These are phyloP conservation scores for Macrophomina phaseolina DNA, from an alignment of 2,329 filamentous ascomycete species.

Conservation along the genomic window DNA sequence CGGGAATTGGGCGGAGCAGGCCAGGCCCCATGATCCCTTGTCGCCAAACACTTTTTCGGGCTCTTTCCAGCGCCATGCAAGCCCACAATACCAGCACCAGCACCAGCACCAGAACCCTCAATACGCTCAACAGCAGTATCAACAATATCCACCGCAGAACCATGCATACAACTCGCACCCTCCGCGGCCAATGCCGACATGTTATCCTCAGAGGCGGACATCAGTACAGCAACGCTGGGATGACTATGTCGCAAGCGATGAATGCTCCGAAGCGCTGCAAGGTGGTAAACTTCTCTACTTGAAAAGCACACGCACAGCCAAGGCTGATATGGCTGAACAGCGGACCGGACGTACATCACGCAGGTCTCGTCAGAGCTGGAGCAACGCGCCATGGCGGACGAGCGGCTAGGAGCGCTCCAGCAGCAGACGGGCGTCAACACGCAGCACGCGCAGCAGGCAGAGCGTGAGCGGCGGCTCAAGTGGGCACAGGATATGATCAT, in stretches of 20 bases:
- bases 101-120: constrained; percentile 9
- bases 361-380: constrained; percentile 24
- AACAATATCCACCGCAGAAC: not conserved
- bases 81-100: not conserved
- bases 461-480: constrained; percentile 25
- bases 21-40: not conserved
- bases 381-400: constrained; percentile 18
- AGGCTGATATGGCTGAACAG: constrained; percentile 5
- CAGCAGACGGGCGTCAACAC: constrained; percentile 11
- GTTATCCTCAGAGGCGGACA: not conserved
- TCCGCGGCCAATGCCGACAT: not conserved
- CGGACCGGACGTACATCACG: constrained; percentile 10
- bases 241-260: constrained; percentile 25
- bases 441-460: constrained; percentile 13
- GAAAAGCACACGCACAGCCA: not conserved
- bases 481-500: constrained; percentile 28
- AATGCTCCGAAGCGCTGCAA: constrained; percentile 20
- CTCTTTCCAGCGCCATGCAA: constrained; percentile 9
- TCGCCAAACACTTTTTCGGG: constrained; percentile 1
- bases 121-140: not conserved
- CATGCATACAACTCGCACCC: not conserved
- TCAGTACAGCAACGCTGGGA: constrained; percentile 27
- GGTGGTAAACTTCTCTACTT: constrained; percentile 17
- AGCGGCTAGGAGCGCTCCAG: constrained; percentile 7
- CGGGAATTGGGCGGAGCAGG: constrained; percentile 11